Base-by-base conservation (phyloP, 2,329 filamentous ascomycete genomes). In the Talaromyces sp. region DNA sequence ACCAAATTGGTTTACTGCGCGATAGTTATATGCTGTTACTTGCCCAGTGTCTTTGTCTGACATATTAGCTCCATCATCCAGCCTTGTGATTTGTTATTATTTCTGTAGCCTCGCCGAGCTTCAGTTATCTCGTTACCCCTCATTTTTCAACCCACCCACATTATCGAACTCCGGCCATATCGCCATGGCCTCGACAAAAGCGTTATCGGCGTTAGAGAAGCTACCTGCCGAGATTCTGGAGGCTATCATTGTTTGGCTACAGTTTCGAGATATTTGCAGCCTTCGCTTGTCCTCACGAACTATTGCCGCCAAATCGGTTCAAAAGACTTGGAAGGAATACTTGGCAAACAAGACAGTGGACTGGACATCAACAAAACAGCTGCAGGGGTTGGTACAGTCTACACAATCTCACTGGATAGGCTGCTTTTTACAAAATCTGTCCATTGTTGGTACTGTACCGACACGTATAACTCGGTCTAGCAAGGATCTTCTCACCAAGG, bases 351-450 rank as follows among this genome's bases (percentile, higher is more conserved):
- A 57, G 43, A 57, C 55, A 31, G 29, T 51, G 3, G 32, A 51
- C 32, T 57, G 43, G 43, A 38, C 55, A 17, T 35, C 27, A 21
- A 51, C 31, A 43, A 27, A 29, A 21, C 55, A 57, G 24, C 29
- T 57, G 21, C 55, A 57, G 27, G 43, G 51, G 10, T 57, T 57
- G 13, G 55, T 57, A 27, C n/a, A 57, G 29, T n/a, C 51, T 19
- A 51, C 55, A 31, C 26, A 57, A 29, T n/a, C 31, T 21, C 43
- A 51, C 5, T 14, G 55, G 17, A 51, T 51, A 43, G 55, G 55
- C 19, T 57, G 43, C 27, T 21, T 51, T 26, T 9, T 57, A 24
- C 55, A 31, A 24, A 32, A 57, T 43, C 43, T 57, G 41, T 29
- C 4, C 35, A 51, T 51, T 50, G 27, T 57, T 11, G 55, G 43